Evolutionary conservation across 768 basidiomycete species (phyloP), one percentile per base, ranked within the genome.

Genomic region (Rhodocollybia butyracea): DNA sequence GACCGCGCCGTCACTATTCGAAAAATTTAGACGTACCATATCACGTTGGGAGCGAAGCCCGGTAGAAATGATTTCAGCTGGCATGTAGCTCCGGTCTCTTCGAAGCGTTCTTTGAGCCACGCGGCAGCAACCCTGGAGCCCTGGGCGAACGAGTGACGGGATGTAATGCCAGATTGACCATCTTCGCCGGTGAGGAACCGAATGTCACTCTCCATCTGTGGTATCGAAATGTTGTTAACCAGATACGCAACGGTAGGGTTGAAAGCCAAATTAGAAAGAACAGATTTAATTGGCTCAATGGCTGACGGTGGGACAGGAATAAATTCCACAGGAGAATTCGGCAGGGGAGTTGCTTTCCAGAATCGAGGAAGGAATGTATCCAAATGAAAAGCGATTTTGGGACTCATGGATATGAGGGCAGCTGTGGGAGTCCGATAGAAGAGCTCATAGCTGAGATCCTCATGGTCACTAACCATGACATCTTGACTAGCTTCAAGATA

Each of bases 111-210:
- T 71, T 86, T 89, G 61, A 96, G 77, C 90, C 91, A 89, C 2
- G 76, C 61, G 3, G 92, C 84, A 40, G 91, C 91, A 21, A 75
- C 71, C 19, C 72, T 63, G 5, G 87, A 85, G 2, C 88, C 91
- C 3, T 75, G 59, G 0, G 84, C 77, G 68, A 94, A 96, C 8
- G 89, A 90, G 65, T 94, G 91, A n/a, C 94, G 79, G 1, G 86
- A 87, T 29, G 83, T 60, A 60, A 95, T 88, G 11, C 81, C 81
- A 8, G 89, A 91, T 39, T 71, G 68, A n/a, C 72, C 76, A 61
- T 87, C 85, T 67, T 97, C 94, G 46, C 92, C 93, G 0, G 94
- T 93, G 56, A 97, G 82, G 66, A 83, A 94, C 50, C 85, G 80
- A 43, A 94, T 78, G 68, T 92, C 88, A 40, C 80, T 76, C 56